Evolutionary conservation across 768 basidiomycete species (phyloP), one percentile per base, ranked within the genome.

Genomic region (Suillus placidus): DNA sequence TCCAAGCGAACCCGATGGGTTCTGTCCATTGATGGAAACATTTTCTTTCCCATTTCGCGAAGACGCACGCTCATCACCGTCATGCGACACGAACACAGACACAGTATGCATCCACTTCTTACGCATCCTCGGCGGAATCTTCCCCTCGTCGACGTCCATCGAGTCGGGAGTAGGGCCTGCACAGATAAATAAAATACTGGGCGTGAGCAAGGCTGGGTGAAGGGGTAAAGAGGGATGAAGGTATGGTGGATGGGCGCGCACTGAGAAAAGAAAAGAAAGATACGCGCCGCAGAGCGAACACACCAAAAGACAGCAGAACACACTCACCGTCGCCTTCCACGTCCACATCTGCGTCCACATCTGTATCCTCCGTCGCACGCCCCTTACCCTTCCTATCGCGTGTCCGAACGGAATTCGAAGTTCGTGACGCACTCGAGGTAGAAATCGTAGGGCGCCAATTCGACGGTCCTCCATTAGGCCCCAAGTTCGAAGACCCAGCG

Each of bases 81-180:
- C 37, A 38, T 58, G 56, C 14, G 56, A 23, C 23, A 16, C 49
- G 13, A 23, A 26, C 30, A 30, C 51, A 37, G 56, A 58, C 38
- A 40, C 57, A 58, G 62, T 62, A 23, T 72, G 74, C 30, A 76
- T 70, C 82, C 80, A 80, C 4, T 67, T 67, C 67, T 87, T 90
- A 45, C 89, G 80, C 84, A 90, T 84, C 75, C 87, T 87, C 4
- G 88, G 88, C 6, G 88, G 89, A 69, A 90, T 80, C 58, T 75
- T 76, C 13, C 81, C 81, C 63, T 71, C 71, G 14, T 69, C 70
- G 3, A 71, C 64, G 7, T 72, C 70, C 65, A 70, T 67, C 42
- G 64, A 65, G 16, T 61, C 40, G 4, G 60, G 38, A 45, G 61
- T 71, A 70, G 47, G 12, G 37, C 37, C 57, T 58, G 16, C n/a